Evolutionary conservation across 441 rosid genomes (phyloP).

Genomic region (Gossypium schwendimanii): DNA sequence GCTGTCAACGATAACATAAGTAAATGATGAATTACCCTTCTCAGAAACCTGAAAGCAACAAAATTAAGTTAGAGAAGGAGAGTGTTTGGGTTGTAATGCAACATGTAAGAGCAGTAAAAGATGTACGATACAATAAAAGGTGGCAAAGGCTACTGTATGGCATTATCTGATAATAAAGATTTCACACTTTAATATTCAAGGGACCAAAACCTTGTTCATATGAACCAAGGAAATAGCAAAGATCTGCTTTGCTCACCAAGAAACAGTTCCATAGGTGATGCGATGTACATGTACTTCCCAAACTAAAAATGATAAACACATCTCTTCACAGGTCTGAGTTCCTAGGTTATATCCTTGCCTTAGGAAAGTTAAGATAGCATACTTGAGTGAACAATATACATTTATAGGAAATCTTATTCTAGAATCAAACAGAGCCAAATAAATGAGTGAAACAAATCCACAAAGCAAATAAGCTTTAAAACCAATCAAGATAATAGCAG

Average conservation of each 20-base stretch:
- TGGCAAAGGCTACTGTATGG: background rate
- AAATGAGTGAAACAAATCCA: background rate
- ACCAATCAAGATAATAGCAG: constrained; percentile 1
- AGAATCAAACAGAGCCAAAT: background rate
- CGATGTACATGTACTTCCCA: background rate
- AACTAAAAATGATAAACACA: background rate
- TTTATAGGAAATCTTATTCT: background rate
- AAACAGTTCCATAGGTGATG: background rate
- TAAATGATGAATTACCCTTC: constrained; percentile 80
- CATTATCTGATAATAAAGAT: background rate
- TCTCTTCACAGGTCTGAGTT: background rate
- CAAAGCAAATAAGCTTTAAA: background rate
- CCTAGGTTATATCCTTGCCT: background rate
- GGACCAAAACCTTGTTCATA: background rate
- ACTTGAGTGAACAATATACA: background rate
- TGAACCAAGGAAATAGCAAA: background rate
- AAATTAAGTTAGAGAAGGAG: background rate
- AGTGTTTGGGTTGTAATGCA: background rate
- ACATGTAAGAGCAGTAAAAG: background rate
- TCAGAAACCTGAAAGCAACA: constrained; percentile 49
- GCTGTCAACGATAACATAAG: constrained; percentile 70
- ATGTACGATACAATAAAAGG: background rate
- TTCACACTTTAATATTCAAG: background rate
- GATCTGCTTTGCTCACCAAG: background rate
- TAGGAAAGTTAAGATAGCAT: background rate